Evolutionary conservation across 805 yeast species (phyloP).

Genomic region (Saccharomyces jurei): DNA sequence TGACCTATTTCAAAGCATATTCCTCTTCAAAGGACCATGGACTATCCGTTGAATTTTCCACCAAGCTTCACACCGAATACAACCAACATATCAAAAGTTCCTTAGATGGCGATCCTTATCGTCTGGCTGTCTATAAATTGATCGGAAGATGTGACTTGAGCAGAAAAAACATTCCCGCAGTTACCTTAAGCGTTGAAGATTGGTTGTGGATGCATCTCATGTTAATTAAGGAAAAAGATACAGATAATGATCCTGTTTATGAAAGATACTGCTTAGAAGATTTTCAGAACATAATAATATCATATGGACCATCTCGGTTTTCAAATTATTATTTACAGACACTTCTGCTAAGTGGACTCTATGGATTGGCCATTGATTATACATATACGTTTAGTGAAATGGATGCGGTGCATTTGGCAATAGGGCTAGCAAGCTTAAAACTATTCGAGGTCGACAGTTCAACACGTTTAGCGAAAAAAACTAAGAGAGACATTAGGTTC

Average conservation of each 20-base stretch:
- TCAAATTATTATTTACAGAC: constrained; percentile 66
- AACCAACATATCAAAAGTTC: constrained; percentile 70
- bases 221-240: constrained; percentile 53
- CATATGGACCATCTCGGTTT: constrained; percentile 68
- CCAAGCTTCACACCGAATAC: constrained; percentile 70
- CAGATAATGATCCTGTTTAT: constrained; percentile 44
- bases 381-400: constrained; percentile 51
- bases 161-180: constrained; percentile 57
- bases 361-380: constrained; percentile 69
- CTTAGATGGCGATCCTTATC: constrained; percentile 72
- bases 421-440: constrained; percentile 69
- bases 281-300: constrained; percentile 61
- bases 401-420: constrained; percentile 84
- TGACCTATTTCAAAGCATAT: constrained; percentile 67
- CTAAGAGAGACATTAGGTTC: constrained; percentile 36
- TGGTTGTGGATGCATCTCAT: constrained; percentile 94
- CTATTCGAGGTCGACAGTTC: constrained; percentile 32
- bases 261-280: constrained; percentile 69
- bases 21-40: constrained; percentile 45
- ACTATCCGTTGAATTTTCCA: constrained; percentile 59
- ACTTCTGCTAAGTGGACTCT: constrained; percentile 66
- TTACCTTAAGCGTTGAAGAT: constrained; percentile 78
- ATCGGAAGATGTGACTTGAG: constrained; percentile 83
- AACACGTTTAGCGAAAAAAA: constrained; percentile 15
- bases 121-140: constrained; percentile 82